phyloP scores from a whole-genome alignment of 129 eudicot genomes.

The Flaveria brownii region DNA sequence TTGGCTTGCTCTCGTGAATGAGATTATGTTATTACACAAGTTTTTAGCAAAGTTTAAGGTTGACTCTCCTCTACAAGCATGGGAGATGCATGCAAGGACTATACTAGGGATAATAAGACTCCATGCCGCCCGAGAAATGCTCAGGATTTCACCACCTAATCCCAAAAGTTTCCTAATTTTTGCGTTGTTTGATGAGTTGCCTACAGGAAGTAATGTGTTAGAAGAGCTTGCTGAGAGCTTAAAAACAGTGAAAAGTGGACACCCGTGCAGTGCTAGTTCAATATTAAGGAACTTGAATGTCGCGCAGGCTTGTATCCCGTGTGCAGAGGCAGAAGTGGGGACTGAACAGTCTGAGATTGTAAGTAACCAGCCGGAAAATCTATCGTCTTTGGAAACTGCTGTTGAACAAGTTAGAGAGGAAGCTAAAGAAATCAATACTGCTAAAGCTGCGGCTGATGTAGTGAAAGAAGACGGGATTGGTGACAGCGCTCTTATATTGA shows the following conservation, averaged over 20 bases:
- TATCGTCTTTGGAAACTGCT: conserved; percentile 55
- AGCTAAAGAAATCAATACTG: conserved; percentile 57
- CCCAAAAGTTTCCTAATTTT: conserved; percentile 77
- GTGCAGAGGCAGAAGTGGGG: conserved; percentile 31
- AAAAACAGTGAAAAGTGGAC: conserved; percentile 43
- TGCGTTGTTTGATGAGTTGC: conserved; percentile 64
- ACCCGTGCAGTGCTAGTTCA: conserved; percentile 83
- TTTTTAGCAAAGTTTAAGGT: conserved; percentile 55
- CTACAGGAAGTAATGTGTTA: conserved; percentile 76
- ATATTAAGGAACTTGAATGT: conserved; percentile 63
- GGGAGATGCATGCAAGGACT: conserved; percentile 91
- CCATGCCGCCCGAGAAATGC: conserved; percentile 93
- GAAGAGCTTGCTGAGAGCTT: conserved; percentile 65
- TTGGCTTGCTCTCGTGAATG: conserved; percentile 86
- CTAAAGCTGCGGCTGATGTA: conserved; percentile 70
- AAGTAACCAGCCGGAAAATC: conserved; percentile 44
- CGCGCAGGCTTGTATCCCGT: conserved; percentile 41
- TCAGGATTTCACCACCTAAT: conserved; percentile 75
- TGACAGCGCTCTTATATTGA: conserved; percentile 59
- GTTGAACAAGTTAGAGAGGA: conserved; percentile 72
- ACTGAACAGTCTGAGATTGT: conserved; percentile 23
- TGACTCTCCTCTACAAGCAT: conserved; percentile 48
- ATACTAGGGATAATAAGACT: conserved; percentile 80
- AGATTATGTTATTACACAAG: conserved; percentile 58
- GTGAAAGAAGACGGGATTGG: conserved; percentile 76